These are phyloP conservation scores for Septoria petroselini DNA, from an alignment of 2,329 filamentous ascomycete species.

Conservation along the genomic window DNA sequence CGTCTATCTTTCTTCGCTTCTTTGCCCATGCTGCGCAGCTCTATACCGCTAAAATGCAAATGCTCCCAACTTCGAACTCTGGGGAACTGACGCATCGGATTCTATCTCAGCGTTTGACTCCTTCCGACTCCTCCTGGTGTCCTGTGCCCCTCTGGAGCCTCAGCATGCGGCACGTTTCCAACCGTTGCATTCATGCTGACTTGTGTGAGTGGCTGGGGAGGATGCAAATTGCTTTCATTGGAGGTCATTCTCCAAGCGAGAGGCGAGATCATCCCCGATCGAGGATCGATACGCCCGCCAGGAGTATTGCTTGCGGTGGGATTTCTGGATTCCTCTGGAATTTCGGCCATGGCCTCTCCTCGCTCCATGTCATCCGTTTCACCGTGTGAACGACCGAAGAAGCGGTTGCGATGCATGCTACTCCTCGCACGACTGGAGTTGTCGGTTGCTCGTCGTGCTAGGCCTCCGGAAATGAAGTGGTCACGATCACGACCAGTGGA, in stretches of 20 bases:
- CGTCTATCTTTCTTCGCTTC: not conserved
- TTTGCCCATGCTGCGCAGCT: not conserved
- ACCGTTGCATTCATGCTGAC: constrained; percentile 23
- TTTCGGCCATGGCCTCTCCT: constrained; percentile 37
- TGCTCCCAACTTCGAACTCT: not conserved
- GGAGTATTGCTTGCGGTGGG: constrained; percentile 8
- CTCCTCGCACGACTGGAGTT: constrained; percentile 27
- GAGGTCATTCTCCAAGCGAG: constrained; percentile 34
- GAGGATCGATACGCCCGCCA: constrained; percentile 31
- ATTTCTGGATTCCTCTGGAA: constrained; percentile 34
- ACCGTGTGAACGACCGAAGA: constrained; percentile 53
- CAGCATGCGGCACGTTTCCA: constrained; percentile 19
- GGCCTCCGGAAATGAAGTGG: constrained; percentile 26
- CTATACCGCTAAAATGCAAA: not conserved
- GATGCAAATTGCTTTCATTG: constrained; percentile 32
- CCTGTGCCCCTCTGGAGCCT: constrained; percentile 20
- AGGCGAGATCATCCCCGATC: constrained; percentile 35
- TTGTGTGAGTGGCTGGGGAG: constrained; percentile 21
- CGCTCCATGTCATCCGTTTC: constrained; percentile 35
- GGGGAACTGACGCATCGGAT: not conserved
- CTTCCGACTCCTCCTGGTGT: constrained; percentile 14
- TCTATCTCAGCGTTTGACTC: constrained; percentile 26
- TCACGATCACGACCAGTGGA: constrained; percentile 32
- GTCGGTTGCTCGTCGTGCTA: constrained; percentile 35
- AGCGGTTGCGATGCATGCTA: constrained; percentile 57